A percentile compares a stretch with the other conserved stretches of the same genome.
phyloP scores from a whole-genome alignment of 192 early-diverging fungal species.

The Paraglomus brasilianum region DNA sequence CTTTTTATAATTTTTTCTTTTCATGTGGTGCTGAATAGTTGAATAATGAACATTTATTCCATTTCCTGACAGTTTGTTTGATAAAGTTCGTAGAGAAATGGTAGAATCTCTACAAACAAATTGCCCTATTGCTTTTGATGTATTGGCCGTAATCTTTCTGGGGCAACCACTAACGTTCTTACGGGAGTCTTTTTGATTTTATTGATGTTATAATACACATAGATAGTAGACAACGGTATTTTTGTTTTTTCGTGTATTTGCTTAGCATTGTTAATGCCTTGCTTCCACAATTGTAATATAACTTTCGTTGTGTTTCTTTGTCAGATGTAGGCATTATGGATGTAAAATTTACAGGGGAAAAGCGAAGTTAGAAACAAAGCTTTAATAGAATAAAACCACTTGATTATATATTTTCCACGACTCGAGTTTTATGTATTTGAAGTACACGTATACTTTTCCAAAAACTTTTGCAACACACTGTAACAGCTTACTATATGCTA shows the following conservation, averaged over 20 bases:
- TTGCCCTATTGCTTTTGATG: conserved; percentile 1
- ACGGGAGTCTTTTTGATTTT: conserved; percentile 21
- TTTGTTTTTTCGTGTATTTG: not conserved
- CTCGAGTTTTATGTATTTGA: too few relatives aligned
- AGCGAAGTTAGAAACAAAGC: too few relatives aligned
- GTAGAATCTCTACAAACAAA: not conserved
- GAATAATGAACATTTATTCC: not conserved
- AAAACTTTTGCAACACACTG: too few relatives aligned
- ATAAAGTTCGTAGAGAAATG: not conserved
- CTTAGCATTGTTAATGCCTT: not conserved
- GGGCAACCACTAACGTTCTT: not conserved
- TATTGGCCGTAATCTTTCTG: not conserved
- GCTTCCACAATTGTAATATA: too few relatives aligned
- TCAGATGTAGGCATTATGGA: too few relatives aligned
- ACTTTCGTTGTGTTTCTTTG: too few relatives aligned
- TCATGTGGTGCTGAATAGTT: not conserved
- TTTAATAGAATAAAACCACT: too few relatives aligned
- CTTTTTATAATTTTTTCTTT: not conserved
- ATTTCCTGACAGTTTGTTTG: not conserved
- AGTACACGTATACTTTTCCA: too few relatives aligned
- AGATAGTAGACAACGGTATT: conserved; percentile 4
- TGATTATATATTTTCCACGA: too few relatives aligned
- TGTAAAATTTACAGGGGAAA: too few relatives aligned
- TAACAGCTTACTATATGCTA: too few relatives aligned
- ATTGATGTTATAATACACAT: conserved; percentile 22